Conservation (phyloP, 306 rosid species). For the Quercus mongolica region DNA sequence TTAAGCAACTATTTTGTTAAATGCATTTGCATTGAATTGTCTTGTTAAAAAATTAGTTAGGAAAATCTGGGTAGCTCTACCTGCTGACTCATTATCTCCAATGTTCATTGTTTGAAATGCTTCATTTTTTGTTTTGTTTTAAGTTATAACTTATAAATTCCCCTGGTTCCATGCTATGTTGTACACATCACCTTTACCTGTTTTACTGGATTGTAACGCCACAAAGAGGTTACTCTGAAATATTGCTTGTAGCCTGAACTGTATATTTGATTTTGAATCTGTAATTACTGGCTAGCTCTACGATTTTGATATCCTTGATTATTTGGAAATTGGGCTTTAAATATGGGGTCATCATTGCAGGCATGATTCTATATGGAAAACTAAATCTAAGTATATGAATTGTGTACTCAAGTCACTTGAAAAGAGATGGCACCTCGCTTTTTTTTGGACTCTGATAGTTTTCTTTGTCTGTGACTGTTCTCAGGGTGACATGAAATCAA, state of each 20-base stretch:
- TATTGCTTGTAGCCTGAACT: background rate
- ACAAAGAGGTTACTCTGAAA: background rate
- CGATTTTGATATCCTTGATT: background rate
- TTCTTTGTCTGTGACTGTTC: slow-evolving; percentile 25
- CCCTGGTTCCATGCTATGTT: background rate
- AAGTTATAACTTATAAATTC: background rate
- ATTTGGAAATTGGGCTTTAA: background rate
- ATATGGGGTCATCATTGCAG: background rate
- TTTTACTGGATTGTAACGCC: background rate
- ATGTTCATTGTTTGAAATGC: background rate
- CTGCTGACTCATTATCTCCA: background rate
- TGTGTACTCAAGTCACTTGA: background rate
- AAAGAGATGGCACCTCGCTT: slow-evolving; percentile 24
- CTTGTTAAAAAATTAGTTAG: background rate
- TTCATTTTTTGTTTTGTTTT: background rate
- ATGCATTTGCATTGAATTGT: background rate
- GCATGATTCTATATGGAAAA: background rate
- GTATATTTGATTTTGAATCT: background rate
- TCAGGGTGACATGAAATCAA: slow-evolving; percentile 63
- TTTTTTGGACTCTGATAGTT: slow-evolving; percentile 17
- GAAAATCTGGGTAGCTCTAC: background rate
- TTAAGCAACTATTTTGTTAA: background rate
- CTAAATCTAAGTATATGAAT: background rate
- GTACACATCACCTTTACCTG: background rate
- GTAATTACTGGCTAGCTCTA: background rate